Evolutionary conservation across 441 rosid genomes (phyloP), one percentile per base, ranked within the genome.

Genomic region (Populus hybrid): DNA sequence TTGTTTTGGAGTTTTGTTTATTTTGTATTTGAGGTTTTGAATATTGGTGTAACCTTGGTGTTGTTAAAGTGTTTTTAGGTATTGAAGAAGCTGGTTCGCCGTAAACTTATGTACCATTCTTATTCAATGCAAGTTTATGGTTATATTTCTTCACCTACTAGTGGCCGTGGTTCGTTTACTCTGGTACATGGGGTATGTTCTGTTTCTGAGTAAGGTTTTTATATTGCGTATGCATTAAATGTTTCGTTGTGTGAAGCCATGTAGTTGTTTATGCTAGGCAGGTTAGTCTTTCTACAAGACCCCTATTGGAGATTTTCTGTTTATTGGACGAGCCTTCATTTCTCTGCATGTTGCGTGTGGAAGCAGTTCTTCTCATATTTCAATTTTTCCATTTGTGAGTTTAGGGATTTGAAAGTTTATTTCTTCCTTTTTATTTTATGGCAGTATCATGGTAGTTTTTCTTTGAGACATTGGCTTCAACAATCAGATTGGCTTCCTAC

Each of bases 121-220:
- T 96, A 96, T 84, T 94, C 98, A 64, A 91, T 94, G 97, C 95
- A 89, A 86, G 97, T 96, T 82, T 91, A 94, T 78, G 99, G 99
- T 63, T 94, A 84, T 71, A 80, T 91, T 80, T 83, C 87, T 70
- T 86, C 92, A 45, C 79, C 78, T 64, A 45, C 81, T 28, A 81
- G 83, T 80, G 91, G 86, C 69, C 76, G 31, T 40, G 78, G 83
- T 81, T 87, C 87, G 20, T 91, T 96, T 70, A 94, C 94, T 5
- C 88, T 96, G 53, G 97, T 94, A 31, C 99, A 96, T 75, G 97
- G 98, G 89, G 99, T 93, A 87, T 38, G 90, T 72, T 31, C 68
- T 79, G 59, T 73, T 79, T 21, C 79, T 70, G 5, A 12, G 29
- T 68, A 56, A 14, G 38, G 5, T 73, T 70, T 26, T 65, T 67